A percentile compares a stretch with the other conserved stretches of the same genome.
These are phyloP conservation scores for Globisporangium apiculatum DNA, from an alignment of 352 stramenopile genomes.

Conservation along the genomic window DNA sequence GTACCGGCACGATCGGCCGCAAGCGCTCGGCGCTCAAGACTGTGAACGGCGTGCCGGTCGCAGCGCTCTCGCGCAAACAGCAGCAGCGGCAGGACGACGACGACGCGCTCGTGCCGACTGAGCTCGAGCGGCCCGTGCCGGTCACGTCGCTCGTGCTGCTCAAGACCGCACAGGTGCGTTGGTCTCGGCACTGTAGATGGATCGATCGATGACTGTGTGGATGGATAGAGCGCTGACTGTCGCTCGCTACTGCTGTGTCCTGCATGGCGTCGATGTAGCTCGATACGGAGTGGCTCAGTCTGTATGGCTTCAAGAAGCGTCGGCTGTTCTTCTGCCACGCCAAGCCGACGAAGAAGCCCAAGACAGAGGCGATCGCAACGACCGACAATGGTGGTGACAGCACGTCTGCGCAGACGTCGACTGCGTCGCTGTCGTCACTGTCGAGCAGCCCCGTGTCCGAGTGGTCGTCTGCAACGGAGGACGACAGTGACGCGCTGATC, in stretches of 20 bases:
- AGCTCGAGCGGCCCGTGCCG: slow-evolving; percentile 54
- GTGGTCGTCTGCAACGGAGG: slow-evolving; percentile 38
- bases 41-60: slow-evolving; percentile 9
- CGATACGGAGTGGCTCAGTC: slow-evolving; percentile 49
- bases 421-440: background rate
- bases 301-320: slow-evolving; percentile 56
- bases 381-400: background rate
- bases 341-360: background rate
- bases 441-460: slow-evolving; percentile 39
- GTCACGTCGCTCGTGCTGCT: slow-evolving; percentile 68
- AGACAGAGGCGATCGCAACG: no score
- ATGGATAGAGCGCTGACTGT: no score
- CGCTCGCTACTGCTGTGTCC: background rate
- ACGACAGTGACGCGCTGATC: slow-evolving; percentile 18
- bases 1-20: slow-evolving; percentile 66
- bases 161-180: slow-evolving; percentile 45
- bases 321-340: slow-evolving; percentile 58
- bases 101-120: slow-evolving; percentile 23
- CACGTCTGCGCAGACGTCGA: slow-evolving; percentile 2
- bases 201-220: no score
- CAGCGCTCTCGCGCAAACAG: background rate
- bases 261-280: slow-evolving; percentile 22
- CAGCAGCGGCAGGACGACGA: slow-evolving; percentile 14
- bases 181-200: no score
- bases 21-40: slow-evolving; percentile 47